These are phyloP conservation scores for Lagerstroemia speciosa DNA, from an alignment of 345 rosid genomes.

Conservation along the genomic window DNA sequence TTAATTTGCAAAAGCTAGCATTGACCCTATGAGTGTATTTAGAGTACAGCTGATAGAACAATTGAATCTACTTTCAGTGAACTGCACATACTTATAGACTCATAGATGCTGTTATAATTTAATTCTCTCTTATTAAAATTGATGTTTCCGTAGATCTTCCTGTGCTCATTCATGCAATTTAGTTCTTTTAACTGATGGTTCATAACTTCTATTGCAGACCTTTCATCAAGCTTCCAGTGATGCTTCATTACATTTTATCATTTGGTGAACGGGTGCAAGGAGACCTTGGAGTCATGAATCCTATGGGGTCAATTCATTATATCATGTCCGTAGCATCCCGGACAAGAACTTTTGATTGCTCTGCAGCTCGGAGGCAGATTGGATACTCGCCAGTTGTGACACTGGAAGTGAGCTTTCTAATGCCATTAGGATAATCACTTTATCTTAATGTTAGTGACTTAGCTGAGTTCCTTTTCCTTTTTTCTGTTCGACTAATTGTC, in stretches of 20 bases:
- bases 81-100: background rate
- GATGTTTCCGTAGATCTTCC: background rate
- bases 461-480: background rate
- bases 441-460: background rate
- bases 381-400: slow-evolving; percentile 67
- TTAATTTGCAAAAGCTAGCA: background rate
- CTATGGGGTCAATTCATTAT: slow-evolving; percentile 36
- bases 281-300: slow-evolving; percentile 30
- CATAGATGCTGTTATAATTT: background rate
- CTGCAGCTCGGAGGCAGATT: slow-evolving; percentile 59
- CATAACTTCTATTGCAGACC: slow-evolving; percentile 50
- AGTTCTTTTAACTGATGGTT: background rate
- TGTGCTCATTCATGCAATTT: too few relatives aligned
- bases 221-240: slow-evolving; percentile 52
- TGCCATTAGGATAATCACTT: background rate
- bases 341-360: slow-evolving; percentile 73
- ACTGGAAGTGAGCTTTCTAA: slow-evolving; percentile 42
- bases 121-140: background rate
- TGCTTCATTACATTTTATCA: slow-evolving; percentile 32
- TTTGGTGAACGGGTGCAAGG: slow-evolving; percentile 43
- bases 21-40: too few relatives aligned
- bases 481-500: background rate
- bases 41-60: background rate
- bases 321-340: slow-evolving; percentile 52
- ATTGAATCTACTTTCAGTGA: background rate